Base-by-base conservation (phyloP, 1,139 yeast genomes). In the Kluyveromyces sp. region DNA sequence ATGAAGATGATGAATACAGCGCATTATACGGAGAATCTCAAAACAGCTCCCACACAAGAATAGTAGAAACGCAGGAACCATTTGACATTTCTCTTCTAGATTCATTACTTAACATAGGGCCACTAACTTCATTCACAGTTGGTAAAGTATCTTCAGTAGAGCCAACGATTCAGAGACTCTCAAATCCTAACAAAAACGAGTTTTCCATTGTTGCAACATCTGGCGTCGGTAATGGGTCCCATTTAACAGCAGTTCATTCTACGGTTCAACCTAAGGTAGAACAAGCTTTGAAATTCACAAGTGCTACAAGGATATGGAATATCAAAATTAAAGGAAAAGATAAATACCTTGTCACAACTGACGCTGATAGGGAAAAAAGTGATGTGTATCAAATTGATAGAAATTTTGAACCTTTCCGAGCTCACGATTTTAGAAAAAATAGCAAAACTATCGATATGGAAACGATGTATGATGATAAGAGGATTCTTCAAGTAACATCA, bases 251-350 rank as follows among this genome's bases (percentile, higher is more conserved):
- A 6, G 69, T 83, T 41, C 73, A 78, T 8, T 87, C 87, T 6
- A 72, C 81, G 7, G 72, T 83, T 6, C 81, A 80, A 53, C 90
- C 90, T 0, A 60, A 60, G 0, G 79, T 88, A 36, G 78, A 79
- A 45, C 77, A 87, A 4, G 80, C 94, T 0, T 70, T 90, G 40
- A 80, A 81, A 44, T 89, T 90, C 50, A 79, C 84, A 2, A 82
- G 86, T 54, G 79, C 86, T 34, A 81, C 84, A 49, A 78, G 86
- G 54, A 76, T 88, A 62, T 83, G 92, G 86, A 83, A 87, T 37
- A 63, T 82, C 34, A 60, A 63, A 39, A 48, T 69, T 25, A 64
- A 69, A 45, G 68, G 70, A 42, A 71, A 75, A 40, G 75, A 75
- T 55, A 68, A 67, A 43, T 88, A 75, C 60, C 69, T 89, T 48